Base-by-base conservation (phyloP, 2,329 filamentous ascomycete genomes). In the Chrysosporium keratinophilum region DNA sequence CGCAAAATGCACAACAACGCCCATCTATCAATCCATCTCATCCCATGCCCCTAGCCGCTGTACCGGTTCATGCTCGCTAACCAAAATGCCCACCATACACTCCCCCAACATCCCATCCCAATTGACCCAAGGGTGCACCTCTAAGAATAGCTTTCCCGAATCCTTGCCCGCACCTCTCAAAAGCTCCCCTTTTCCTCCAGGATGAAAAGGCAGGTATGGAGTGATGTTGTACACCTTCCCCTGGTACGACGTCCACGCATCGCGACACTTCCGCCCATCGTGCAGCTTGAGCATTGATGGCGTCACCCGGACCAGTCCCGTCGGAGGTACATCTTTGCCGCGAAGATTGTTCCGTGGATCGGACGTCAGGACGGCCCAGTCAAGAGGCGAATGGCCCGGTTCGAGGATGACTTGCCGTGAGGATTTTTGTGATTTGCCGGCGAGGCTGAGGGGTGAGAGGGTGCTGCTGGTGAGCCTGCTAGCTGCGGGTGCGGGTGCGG, bases 221-320 rank as follows among this genome's bases (percentile, higher is more conserved):
- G 84, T 85, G 55, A 98, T 84, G 64, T 97, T 97, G 72, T 97
- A 98, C 28, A 97, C 91, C 63, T 87, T 86, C 1, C 91, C 90
- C 56, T 88, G 85, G 57, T 95, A 84, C 1, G 82, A 87, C 56
- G 86, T 94, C 93, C 93, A 98, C 0, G 90, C 88, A 63, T 95
- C 87, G 57, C 80, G 83, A 7, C 88, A 88, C 65, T 85, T 87
- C 31, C 91, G 81, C 0, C 91, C 91, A 39, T 87, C 94, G 70
- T 88, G 83, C 39, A 74, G 70, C 66, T 84, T 85, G 11, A 98
- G 77, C 77, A 88, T 81, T 4, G 83, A 83, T 1, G 91, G 90
- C 5, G 90, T 87, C 35, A 98, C 88, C 44, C 86, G 82, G 72
- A 75, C 81, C 76, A 55, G 78, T 62, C 57, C 85, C 59, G n/a